Evolutionary conservation across 805 yeast species (phyloP).

Genomic region (Lachancea sp.): DNA sequence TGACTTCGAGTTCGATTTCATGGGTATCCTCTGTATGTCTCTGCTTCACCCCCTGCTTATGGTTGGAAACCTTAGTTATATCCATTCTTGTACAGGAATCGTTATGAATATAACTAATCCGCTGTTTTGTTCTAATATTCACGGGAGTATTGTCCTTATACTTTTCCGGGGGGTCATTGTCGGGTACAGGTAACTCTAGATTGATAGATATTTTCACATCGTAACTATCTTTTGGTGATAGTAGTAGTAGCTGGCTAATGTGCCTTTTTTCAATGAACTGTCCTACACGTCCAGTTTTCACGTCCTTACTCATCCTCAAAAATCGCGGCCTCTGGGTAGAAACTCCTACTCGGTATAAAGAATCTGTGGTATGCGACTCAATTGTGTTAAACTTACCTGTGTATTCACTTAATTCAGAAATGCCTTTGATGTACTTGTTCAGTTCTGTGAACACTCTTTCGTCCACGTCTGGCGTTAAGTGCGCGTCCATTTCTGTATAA

Average conservation of each 20-base stretch:
- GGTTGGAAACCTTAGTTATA: conserved; percentile 50
- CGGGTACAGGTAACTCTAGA: conserved; percentile 61
- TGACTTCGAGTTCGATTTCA: conserved; percentile 50
- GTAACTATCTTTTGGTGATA: conserved; percentile 68
- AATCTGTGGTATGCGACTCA: conserved; percentile 58
- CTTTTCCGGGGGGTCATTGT: conserved; percentile 50
- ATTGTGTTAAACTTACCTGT: conserved; percentile 50
- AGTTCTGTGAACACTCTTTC: conserved; percentile 54
- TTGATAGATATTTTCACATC: conserved; percentile 74
- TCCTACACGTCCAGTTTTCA: conserved; percentile 57
- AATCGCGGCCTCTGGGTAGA: conserved; percentile 60
- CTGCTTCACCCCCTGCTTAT: conserved; percentile 22
- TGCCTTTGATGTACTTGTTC: conserved; percentile 46
- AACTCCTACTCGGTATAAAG: conserved; percentile 53
- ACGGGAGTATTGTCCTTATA: conserved; percentile 48
- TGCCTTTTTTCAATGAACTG: conserved; percentile 69
- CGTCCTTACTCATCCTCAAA: conserved; percentile 61
- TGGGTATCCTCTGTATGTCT: conserved; percentile 27
- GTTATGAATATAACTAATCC: conserved; percentile 67
- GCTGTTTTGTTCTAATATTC: conserved; percentile 59
- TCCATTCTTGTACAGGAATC: conserved; percentile 70
- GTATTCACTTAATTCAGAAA: conserved; percentile 46
- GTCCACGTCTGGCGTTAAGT: conserved; percentile 61
- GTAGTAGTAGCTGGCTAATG: conserved; percentile 63
- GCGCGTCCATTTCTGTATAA: conserved; percentile 49